Conservation (phyloP, 1,284 basidiomycete species). For the Boletus subluridellus region DNA sequence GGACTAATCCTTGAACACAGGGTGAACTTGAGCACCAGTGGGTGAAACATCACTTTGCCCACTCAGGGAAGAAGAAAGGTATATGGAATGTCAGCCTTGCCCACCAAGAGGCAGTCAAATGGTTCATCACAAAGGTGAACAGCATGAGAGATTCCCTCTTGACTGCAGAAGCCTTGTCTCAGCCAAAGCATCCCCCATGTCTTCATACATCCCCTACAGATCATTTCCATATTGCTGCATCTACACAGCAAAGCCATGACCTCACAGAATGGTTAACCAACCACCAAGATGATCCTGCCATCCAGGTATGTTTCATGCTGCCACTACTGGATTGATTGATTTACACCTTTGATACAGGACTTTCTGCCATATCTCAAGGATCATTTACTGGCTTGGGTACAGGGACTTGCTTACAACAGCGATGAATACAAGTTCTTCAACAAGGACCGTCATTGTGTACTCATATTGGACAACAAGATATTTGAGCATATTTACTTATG, state of each 20-base stretch:
- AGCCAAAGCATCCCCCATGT: not conserved
- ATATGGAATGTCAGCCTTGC: not conserved
- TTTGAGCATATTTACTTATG: slow-evolving; percentile 12
- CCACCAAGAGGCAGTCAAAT: not conserved
- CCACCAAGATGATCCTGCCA: not conserved
- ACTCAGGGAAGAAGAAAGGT: not conserved
- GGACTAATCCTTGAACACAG: not conserved
- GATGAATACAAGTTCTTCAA: not conserved
- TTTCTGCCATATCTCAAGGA: not conserved
- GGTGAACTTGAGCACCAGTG: not conserved
- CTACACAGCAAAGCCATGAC: too few relatives aligned
- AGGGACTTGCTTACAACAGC: not conserved
- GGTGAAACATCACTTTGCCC: accelerated
- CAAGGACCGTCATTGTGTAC: not conserved
- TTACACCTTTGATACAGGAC: not conserved
- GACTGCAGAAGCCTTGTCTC: not conserved
- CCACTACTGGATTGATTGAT: not conserved
- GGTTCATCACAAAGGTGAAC: not conserved
- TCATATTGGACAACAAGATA: not conserved
- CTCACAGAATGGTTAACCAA: not conserved
- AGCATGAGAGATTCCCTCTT: not conserved
- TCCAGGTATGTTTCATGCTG: not conserved
- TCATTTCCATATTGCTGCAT: too few relatives aligned
- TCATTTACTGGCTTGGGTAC: not conserved
- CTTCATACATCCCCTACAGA: not conserved